These are phyloP conservation scores for Metschnikowia cerradonensis DNA, from an alignment of 805 yeast species.

Conservation along the genomic window DNA sequence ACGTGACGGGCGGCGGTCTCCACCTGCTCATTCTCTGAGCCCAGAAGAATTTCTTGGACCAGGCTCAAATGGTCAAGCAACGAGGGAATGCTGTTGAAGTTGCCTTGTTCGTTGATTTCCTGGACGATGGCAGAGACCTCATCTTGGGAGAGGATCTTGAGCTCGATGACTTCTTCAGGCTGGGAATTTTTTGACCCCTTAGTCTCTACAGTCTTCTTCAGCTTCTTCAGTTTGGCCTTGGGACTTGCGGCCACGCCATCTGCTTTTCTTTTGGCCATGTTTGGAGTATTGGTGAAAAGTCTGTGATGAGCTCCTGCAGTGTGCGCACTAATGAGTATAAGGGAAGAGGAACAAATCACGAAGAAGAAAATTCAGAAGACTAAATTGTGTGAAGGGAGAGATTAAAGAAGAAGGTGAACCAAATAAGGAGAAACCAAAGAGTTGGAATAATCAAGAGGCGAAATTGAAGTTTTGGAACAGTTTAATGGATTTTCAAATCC, in stretches of 20 bases:
- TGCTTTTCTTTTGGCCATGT: conserved; percentile 22
- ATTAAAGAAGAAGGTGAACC: too few species aligned
- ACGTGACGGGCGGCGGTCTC: conserved; percentile 39
- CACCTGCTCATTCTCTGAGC: conserved; percentile 18
- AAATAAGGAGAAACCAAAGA: too few species aligned
- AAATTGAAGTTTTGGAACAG: too few species aligned
- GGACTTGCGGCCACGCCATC: not conserved
- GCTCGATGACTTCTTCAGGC: conserved; percentile 2
- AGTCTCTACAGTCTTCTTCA: not conserved
- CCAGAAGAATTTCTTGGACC: conserved; percentile 17
- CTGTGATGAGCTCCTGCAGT: conserved; percentile 10
- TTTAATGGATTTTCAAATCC: too few species aligned
- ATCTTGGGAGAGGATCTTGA: conserved; percentile 15
- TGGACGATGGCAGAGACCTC: conserved; percentile 23
- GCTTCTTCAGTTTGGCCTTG: conserved; percentile 9
- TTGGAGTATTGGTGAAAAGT: conserved; percentile 1
- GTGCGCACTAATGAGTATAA: not conserved
- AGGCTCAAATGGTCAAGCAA: conserved; percentile 40
- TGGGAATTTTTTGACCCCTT: not conserved
- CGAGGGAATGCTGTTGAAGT: conserved; percentile 52
- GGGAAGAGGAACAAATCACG: too few species aligned
- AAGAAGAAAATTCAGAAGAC: too few species aligned
- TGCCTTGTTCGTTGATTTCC: conserved; percentile 41
- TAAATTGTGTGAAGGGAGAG: too few species aligned
- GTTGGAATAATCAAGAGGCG: too few species aligned